Base-by-base conservation (phyloP, 1,284 basidiomycete genomes). In the Sanghuangporus baumii region DNA sequence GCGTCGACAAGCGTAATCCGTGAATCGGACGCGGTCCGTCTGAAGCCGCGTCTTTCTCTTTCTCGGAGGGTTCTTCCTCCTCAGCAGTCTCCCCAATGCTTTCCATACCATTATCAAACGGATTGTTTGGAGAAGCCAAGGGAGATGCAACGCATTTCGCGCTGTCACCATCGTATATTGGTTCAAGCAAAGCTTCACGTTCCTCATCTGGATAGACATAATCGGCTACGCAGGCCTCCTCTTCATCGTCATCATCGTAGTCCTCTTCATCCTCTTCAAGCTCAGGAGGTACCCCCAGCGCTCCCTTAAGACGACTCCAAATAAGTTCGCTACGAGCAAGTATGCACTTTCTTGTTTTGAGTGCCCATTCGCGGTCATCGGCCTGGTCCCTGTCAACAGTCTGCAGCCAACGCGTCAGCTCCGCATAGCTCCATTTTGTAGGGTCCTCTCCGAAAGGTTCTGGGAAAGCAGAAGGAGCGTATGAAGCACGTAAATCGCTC, bases 251-350 rank as follows among this genome's bases (percentile, higher is more conserved):
- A 14, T 64, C 66, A 41, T 70, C 69, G 20, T 69, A 66, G 26
- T 69, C 68, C 20, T 71, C 69, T 48, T 68, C 66, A 31, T 69
- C 67, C 16, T 66, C 66, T 23, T 73, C 71, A 46, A 69, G 67
- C 41, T 73, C 73, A 5, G 70, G 66, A 11, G 74, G 74, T 11
- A 75, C 72, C 20, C 74, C 74, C 18, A 75, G 67, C 8, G 73
- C 73, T n/a, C 64, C 68, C 54, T 74, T 71, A 36, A 75, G 65
- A 11, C 70, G 68, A 57, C 73, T 73, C 69, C 74, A 75, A 23
- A 75, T 70, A 18, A 74, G 70, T 65, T 75, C 74, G 55, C 69
- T 73, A 48, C 71, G 69, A n/a, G 69, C 66, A 48, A 72, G 68
- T 31, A 75, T 70, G 60, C 74, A 75, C 5, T 67, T 46, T 12